These are phyloP conservation scores for Phytopythium vexans DNA, from an alignment of 352 stramenopile species.

Conservation along the genomic window DNA sequence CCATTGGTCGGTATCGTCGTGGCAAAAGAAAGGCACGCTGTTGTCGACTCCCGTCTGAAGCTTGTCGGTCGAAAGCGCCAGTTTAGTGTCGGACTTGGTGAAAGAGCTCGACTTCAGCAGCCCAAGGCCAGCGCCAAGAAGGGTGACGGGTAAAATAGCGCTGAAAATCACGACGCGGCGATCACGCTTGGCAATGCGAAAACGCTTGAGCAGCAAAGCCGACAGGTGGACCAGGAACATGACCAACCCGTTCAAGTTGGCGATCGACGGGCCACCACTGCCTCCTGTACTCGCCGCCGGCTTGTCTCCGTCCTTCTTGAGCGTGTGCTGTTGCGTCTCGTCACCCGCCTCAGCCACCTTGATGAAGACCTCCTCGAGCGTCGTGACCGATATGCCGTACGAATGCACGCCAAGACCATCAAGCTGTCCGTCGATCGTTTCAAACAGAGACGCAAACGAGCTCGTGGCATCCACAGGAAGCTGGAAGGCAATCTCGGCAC, in stretches of 20 bases:
- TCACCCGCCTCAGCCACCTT: constrained; percentile 72
- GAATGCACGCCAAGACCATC: constrained; percentile 39
- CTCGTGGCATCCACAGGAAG: constrained; percentile 52
- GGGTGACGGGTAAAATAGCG: constrained; percentile 65
- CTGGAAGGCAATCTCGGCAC: constrained; percentile 76
- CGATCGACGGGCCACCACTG: constrained; percentile 12
- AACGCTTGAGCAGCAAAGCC: constrained; percentile 88
- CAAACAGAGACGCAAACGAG: constrained; percentile 69
- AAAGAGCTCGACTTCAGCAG: constrained; percentile 66
- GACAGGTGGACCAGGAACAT: constrained; percentile 86
- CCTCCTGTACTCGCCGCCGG: neutral
- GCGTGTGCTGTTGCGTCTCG: constrained; percentile 51
- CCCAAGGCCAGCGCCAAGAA: constrained; percentile 78
- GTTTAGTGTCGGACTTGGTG: constrained; percentile 39
- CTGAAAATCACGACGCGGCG: constrained; percentile 88
- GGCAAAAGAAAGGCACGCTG: constrained; percentile 48
- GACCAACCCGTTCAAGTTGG: constrained; percentile 15
- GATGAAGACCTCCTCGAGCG: constrained; percentile 89
- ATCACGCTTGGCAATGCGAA: constrained; percentile 89
- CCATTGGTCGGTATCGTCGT: constrained; percentile 41
- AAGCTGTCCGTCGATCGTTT: constrained; percentile 50
- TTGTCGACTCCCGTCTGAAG: constrained; percentile 27
- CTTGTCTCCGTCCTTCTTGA: constrained; percentile 26
- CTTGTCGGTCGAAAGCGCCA: constrained; percentile 30
- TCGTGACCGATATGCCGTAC: constrained; percentile 89